phyloP scores from a whole-genome alignment of 805 yeast species.

The Metschnikowia drakensbergensis region DNA sequence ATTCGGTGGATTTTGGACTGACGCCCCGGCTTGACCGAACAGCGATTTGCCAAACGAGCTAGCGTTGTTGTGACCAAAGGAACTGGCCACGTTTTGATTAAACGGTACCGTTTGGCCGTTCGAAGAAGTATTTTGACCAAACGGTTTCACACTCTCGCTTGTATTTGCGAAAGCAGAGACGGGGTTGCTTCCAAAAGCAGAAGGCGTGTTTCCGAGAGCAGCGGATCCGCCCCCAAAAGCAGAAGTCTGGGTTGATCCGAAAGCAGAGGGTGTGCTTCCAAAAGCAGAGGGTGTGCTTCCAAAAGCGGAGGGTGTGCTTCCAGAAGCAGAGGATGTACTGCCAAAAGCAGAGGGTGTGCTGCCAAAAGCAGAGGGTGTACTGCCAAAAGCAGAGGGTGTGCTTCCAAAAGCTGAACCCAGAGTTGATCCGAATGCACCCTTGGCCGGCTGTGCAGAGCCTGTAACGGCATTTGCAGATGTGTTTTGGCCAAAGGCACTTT shows the following conservation, averaged over 20 bases:
- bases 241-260: neutral
- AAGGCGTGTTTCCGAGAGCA: neutral
- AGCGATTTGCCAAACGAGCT: neutral
- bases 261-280: conserved; percentile 8
- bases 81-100: conserved; percentile 1
- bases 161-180: neutral
- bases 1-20: neutral
- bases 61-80: neutral
- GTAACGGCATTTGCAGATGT: neutral
- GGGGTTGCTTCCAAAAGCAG: neutral
- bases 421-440: conserved; percentile 16
- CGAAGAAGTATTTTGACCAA: neutral
- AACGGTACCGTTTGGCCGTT: conserved; percentile 8
- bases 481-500: neutral
- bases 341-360: conserved; percentile 3
- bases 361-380: conserved; percentile 5
- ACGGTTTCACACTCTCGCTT: neutral
- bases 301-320: neutral
- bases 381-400: conserved; percentile 6
- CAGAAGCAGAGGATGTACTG: neutral
- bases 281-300: conserved; percentile 1
- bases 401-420: neutral
- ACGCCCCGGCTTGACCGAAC: neutral
- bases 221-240: neutral
- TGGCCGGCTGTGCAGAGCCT: neutral